Conservation (phyloP, 352 stramenopile genomes). For the Phytophthora kernoviae region DNA sequence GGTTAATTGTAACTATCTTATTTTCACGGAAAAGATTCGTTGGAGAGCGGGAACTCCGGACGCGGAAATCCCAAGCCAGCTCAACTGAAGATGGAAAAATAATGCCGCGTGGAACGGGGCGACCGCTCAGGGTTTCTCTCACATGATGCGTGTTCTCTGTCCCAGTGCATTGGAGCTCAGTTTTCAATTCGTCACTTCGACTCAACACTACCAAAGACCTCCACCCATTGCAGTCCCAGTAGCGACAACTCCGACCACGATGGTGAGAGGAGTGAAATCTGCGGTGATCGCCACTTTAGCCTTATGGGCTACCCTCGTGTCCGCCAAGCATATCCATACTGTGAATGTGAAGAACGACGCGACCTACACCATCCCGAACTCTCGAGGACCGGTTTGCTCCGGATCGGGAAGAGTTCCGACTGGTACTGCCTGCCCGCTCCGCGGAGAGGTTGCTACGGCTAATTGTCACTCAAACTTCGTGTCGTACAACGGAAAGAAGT, state of each 20-base stretch:
- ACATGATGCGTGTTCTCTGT: too few relatives aligned
- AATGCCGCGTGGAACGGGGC: too few relatives aligned
- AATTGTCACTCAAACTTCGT: constrained; percentile 39
- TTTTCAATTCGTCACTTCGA: too few relatives aligned
- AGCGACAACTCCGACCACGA: neutral
- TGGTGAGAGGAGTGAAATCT: neutral
- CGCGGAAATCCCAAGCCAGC: too few relatives aligned
- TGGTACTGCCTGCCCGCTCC: constrained; percentile 40
- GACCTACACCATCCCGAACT: constrained; percentile 34
- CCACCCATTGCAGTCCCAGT: too few relatives aligned
- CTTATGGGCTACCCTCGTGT: neutral
- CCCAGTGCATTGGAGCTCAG: too few relatives aligned
- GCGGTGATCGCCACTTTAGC: neutral
- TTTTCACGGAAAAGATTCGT: too few relatives aligned
- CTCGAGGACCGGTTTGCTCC: constrained; percentile 36
- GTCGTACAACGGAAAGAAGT: constrained; percentile 18
- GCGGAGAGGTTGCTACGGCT: constrained; percentile 26
- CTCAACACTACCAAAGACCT: too few relatives aligned
- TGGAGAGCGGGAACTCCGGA: too few relatives aligned
- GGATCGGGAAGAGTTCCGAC: constrained; percentile 27
- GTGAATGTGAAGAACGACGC: constrained; percentile 22
- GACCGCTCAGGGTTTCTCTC: too few relatives aligned
- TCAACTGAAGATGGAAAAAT: too few relatives aligned
- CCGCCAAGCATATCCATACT: neutral
- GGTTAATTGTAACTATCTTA: too few relatives aligned